A percentile compares a stretch with the other conserved stretches of the same genome.
Conservation (phyloP, 2,329 filamentous ascomycete species). For the Xylariaceae sp. region DNA sequence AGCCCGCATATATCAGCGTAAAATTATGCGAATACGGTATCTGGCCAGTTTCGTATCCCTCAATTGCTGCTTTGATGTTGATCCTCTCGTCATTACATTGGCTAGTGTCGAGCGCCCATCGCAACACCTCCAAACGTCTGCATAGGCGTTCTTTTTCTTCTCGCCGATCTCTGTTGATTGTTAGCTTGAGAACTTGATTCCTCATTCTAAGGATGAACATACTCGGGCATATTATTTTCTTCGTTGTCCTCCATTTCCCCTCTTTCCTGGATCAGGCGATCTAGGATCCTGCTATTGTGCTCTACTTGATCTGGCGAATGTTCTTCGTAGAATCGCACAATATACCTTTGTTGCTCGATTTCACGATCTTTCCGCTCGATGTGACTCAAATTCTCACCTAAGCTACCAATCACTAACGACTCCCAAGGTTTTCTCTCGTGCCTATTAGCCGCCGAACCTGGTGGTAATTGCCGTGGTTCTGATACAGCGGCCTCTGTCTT, state of each 20-base stretch:
- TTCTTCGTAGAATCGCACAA: conserved; percentile 37
- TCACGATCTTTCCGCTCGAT: conserved; percentile 48
- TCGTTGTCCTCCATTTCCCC: conserved; percentile 41
- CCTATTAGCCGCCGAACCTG: background rate
- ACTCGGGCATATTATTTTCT: conserved; percentile 44
- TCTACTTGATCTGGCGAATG: conserved; percentile 34
- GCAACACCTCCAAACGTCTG: conserved; percentile 44
- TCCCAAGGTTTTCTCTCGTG: conserved; percentile 37
- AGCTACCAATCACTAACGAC: conserved; percentile 45
- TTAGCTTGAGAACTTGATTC: conserved; percentile 11
- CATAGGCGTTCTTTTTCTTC: conserved; percentile 40
- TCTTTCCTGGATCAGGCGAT: conserved; percentile 36
- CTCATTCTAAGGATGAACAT: conserved; percentile 20
- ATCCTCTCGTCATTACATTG: conserved; percentile 46
- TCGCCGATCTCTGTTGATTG: conserved; percentile 34
- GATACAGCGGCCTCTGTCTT: background rate
- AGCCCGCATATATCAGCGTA: conserved; percentile 52
- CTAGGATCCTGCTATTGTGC: conserved; percentile 36
- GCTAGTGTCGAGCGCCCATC: conserved; percentile 41
- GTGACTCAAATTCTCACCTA: conserved; percentile 47
- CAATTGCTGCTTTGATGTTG: conserved; percentile 52
- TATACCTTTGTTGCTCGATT: conserved; percentile 46
- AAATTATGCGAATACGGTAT: conserved; percentile 50
- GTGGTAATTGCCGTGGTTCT: background rate
- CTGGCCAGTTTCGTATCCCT: conserved; percentile 48